Evolutionary conservation across 179 eudicot species (phyloP), one percentile per base, ranked within the genome.

Genomic region (Patellifolia procumbens): DNA sequence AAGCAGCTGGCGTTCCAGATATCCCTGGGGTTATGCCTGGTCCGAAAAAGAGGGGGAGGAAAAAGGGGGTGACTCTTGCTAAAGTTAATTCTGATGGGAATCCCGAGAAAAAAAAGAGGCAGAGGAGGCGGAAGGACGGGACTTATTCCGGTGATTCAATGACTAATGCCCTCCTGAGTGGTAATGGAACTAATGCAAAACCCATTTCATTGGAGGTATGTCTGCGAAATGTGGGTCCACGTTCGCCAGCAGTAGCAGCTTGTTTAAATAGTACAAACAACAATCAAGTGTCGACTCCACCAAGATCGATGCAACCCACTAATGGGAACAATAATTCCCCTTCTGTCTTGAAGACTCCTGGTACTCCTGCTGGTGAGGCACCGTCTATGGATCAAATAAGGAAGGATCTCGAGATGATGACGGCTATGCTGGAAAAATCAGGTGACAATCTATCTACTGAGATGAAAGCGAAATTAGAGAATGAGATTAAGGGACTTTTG

Each of bases 351-450:
- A 78, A 66, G 72, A 77, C 83, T 71, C 80, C 70, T 31, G 37
- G 62, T 31, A 81, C 85, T 59, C 78, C 84, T 45, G 75, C 70
- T 32, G 83, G 77, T 49, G 87, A 83, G 63, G 66, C 78, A n/a
- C 91, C 87, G 3, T 84, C 91, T 51, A 84, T 94, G 39, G 81
- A 32, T 37, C 77, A 59, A 35, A 86, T 94, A 48, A 88, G 81
- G 82, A 80, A 82, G 84, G 89, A 87, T 64, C 96, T 94, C 62
- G 92, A 90, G 84, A 64, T 84, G 83, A 94, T 94, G 97, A 92
- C 87, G 0, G 43, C 85, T 37, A 90, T 91, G 89, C 86, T 94
- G 84, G 95, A 88, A 87, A 88, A 89, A 49, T 80, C 89, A 0
- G 98, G 97, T 45, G 71, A 90, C 72, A 85, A 76, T 48, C 81